Conservation (phyloP, 345 rosid species). For the Excoecaria cochinchinensis region DNA sequence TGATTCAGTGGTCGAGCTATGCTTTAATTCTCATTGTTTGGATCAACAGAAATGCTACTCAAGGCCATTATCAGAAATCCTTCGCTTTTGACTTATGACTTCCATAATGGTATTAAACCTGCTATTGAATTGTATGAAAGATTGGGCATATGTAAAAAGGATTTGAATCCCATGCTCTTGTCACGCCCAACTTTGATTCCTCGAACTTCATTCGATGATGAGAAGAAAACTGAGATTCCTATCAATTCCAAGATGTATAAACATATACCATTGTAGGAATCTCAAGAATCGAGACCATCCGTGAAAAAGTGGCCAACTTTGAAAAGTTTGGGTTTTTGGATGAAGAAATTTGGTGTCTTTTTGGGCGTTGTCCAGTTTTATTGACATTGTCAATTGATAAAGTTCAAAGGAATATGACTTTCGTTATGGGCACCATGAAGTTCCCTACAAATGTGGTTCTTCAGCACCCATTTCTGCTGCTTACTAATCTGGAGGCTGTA, state of each 20-base stretch:
- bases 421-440: slow-evolving; percentile 60
- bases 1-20: too few species aligned
- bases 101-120: slow-evolving; percentile 53
- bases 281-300: slow-evolving; percentile 65
- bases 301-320: slow-evolving; percentile 61
- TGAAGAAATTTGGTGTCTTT: slow-evolving; percentile 60
- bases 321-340: slow-evolving; percentile 72
- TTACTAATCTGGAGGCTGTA: slow-evolving; percentile 47
- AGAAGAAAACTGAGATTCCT: slow-evolving; percentile 58
- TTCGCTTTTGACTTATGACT: slow-evolving; percentile 68
- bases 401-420: slow-evolving; percentile 89
- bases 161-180: slow-evolving; percentile 57
- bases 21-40: slow-evolving; percentile 33
- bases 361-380: slow-evolving; percentile 54
- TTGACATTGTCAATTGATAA: slow-evolving; percentile 70
- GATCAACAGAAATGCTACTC: slow-evolving; percentile 55
- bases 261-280: slow-evolving; percentile 60
- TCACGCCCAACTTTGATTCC: slow-evolving; percentile 74
- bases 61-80: slow-evolving; percentile 75
- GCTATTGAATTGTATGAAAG: slow-evolving; percentile 51
- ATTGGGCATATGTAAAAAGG: slow-evolving; percentile 48
- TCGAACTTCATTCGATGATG: slow-evolving; percentile 53
- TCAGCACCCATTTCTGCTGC: slow-evolving; percentile 52
- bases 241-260: slow-evolving; percentile 69
- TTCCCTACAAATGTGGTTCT: slow-evolving; percentile 51